Conservation (phyloP, 768 basidiomycete genomes). For the Mycena latifolia region DNA sequence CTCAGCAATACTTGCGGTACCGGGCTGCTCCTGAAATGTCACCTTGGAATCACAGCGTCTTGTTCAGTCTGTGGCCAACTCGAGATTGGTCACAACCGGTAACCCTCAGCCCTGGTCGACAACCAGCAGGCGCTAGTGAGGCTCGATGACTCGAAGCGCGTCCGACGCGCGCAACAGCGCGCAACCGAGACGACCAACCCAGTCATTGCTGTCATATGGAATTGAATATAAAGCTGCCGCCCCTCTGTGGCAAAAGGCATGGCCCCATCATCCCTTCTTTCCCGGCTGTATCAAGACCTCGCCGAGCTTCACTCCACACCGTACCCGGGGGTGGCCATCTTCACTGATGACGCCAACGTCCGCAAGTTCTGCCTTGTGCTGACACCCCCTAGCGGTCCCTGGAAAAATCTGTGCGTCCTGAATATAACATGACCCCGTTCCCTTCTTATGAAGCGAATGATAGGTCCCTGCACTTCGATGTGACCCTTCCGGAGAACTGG, state of each 20-base stretch:
- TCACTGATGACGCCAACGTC: conserved; percentile 55
- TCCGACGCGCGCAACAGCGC: too few species aligned
- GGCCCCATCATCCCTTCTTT: conserved; percentile 42
- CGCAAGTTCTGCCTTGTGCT: conserved; percentile 57
- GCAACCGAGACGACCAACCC: too few species aligned
- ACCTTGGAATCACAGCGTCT: too few species aligned
- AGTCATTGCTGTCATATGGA: background rate
- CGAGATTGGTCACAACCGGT: too few species aligned
- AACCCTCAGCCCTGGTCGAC: too few species aligned
- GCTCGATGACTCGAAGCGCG: too few species aligned
- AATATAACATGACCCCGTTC: too few species aligned
- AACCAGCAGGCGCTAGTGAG: too few species aligned
- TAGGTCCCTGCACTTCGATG: conserved; percentile 30
- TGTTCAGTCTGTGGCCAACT: too few species aligned
- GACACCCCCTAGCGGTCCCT: conserved; percentile 59
- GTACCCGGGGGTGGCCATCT: conserved; percentile 58
- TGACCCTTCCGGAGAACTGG: conserved; percentile 51
- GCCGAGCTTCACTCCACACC: conserved; percentile 55
- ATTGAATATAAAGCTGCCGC: conserved; percentile 4
- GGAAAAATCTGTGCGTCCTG: conserved; percentile 56
- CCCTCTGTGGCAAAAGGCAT: conserved; percentile 1
- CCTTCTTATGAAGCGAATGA: too few species aligned
- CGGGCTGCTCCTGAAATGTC: too few species aligned
- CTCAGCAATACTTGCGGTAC: too few species aligned
- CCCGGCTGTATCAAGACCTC: conserved; percentile 55